Evolutionary conservation across 2,329 filamentous ascomycete genomes (phyloP), one percentile per base, ranked within the genome.

Genomic region (Boeremia exigua): DNA sequence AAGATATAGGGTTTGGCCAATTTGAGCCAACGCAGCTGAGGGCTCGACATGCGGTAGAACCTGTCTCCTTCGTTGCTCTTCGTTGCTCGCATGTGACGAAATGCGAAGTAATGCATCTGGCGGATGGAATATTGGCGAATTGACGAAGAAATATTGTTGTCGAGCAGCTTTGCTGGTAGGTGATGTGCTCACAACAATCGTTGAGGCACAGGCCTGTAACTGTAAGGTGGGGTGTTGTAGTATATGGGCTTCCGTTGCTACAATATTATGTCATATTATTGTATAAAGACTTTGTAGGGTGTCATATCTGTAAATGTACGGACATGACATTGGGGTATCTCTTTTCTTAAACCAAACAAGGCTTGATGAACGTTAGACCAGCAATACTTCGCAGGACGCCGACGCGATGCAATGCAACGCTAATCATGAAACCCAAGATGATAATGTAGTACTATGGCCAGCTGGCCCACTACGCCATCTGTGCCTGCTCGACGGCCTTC

Each of bases 381-480:
- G 12, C 7, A 50, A 44, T 50, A 30, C 47, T 42, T 14, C 14
- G 25, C 47, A 36, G 15, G 32, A 51, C 46, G 25, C 53, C 42
- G 27, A 23, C 23, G 28, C 28, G 32, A 34, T 49, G 29, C 45
- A 45, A 45, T 45, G 36, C 48, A 39, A 50, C 47, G 38, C 44
- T 44, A 37, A 38, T 1, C 33, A 11, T 33, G 12, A 15, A 33
- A 27, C 30, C 27, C 27, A 34, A 34, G 34, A 10, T 44, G 1
- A 25, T 14, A 44, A 17, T 28, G 39, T 23, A 37, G 33, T 2
- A 37, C 15, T 42, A 65, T 14, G 59, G 60, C 65, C 59, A 59
- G 44, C 60, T 60, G 44, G 63, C 58, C 61, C 51, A 59, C 56
- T 61, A 64, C 11, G 53, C 59, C 55, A 65, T 38, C 48, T 62